Percentiles rank a stretch among this genome's conserved stretches.
These are phyloP conservation scores for Cutaneotrichosporon curvatum DNA, from an alignment of 1,284 basidiomycete genomes.

Conservation along the genomic window DNA sequence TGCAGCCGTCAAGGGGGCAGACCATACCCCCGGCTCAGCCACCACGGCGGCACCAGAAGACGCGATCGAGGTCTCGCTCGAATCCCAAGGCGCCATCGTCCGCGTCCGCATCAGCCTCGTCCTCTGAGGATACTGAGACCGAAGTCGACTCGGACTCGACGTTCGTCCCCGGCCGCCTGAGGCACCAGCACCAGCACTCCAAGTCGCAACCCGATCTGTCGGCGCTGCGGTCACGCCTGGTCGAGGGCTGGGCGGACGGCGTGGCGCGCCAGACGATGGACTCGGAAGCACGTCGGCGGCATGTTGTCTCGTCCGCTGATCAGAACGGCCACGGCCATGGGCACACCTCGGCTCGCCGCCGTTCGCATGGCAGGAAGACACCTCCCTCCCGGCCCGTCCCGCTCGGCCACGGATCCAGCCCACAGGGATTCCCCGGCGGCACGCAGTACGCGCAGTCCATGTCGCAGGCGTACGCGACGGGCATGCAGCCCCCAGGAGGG, in stretches of 20 bases:
- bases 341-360: background rate
- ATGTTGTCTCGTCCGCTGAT: too few species aligned
- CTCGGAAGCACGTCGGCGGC: constrained; percentile 3
- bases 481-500: background rate
- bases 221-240: constrained; percentile 26
- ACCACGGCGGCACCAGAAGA: background rate
- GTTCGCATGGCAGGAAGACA: constrained; percentile 18
- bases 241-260: constrained; percentile 32
- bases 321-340: too few species aligned
- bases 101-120: background rate
- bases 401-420: background rate
- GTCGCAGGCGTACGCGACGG: background rate
- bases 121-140: constrained; percentile 28
- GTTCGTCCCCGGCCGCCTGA: constrained; percentile 22
- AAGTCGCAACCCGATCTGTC: constrained; percentile 38
- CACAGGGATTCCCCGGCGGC: too few species aligned
- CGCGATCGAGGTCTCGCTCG: constrained; percentile 7
- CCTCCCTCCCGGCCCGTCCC: constrained; percentile 15
- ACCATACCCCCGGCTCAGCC: constrained; percentile 4
- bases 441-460: background rate
- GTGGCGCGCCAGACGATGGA: constrained; percentile 16
- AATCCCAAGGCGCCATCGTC: constrained; percentile 4
- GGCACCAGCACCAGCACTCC: constrained; percentile 25
- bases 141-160: constrained; percentile 35
- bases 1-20: constrained; percentile 4